A percentile compares a stretch with the other conserved stretches of the same genome.
phyloP scores from a whole-genome alignment of 2,329 filamentous ascomycete species.

The Mycosphaerelloides madeirae region DNA sequence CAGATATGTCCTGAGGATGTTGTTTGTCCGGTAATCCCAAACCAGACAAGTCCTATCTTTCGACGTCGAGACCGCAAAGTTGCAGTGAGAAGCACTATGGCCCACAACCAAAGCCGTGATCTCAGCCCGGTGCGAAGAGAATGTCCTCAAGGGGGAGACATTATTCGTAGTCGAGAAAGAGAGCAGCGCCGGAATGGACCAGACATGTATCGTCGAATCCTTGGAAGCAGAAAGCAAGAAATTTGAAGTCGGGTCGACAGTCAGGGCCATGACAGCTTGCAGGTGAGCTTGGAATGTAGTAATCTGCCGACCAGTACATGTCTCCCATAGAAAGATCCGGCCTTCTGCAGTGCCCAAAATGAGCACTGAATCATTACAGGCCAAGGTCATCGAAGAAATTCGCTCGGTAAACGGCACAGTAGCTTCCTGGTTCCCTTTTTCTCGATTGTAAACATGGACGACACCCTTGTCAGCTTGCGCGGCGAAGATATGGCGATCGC shows the following conservation, averaged over 20 bases:
- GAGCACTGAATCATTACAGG: constrained; percentile 62
- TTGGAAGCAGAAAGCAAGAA: constrained; percentile 74
- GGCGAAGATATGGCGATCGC: constrained; percentile 77
- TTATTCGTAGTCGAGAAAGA: constrained; percentile 54
- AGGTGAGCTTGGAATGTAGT: constrained; percentile 74
- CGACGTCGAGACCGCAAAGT: constrained; percentile 77
- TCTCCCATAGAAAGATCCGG: constrained; percentile 88
- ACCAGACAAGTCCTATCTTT: constrained; percentile 84
- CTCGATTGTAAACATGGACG: constrained; percentile 83
- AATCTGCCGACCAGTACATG: constrained; percentile 67
- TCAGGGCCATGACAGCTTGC: constrained; percentile 72
- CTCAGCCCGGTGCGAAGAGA: constrained; percentile 71
- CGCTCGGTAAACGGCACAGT: constrained; percentile 82
- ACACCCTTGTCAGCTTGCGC: constrained; percentile 89
- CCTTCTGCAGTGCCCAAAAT: constrained; percentile 80
- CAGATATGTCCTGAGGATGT: constrained; percentile 73
- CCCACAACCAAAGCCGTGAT: constrained; percentile 62
- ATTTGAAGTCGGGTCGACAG: constrained; percentile 62
- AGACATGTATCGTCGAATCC: constrained; percentile 88
- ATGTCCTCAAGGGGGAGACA: constrained; percentile 68
- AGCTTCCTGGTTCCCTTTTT: constrained; percentile 81
- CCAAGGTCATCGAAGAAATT: constrained; percentile 71
- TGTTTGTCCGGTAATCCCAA: constrained; percentile 84
- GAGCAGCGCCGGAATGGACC: constrained; percentile 74
- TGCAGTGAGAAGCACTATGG: constrained; percentile 66